Evolutionary conservation across 441 rosid genomes (phyloP).

Genomic region (Erodium texanum): DNA sequence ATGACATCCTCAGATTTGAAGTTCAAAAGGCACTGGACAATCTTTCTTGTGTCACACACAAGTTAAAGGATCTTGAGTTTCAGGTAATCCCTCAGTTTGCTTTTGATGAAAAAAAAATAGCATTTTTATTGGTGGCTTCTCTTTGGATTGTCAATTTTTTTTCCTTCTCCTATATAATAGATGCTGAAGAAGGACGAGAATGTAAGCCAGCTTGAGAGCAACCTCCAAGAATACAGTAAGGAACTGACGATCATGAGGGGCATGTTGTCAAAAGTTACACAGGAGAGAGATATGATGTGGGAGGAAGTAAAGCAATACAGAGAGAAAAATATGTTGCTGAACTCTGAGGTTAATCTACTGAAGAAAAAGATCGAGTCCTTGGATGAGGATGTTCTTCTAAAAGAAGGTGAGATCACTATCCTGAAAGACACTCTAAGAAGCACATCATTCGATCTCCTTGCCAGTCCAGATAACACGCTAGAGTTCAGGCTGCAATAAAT

Average conservation of each 20-base stretch:
- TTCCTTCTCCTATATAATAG: conserved; percentile 25
- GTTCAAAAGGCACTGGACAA: conserved; percentile 60
- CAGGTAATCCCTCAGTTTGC: conserved; percentile 41
- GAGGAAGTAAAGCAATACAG: conserved; percentile 60
- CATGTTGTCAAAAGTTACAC: conserved; percentile 54
- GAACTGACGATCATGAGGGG: conserved; percentile 42
- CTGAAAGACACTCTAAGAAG: conserved; percentile 59
- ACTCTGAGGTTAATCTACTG: conserved; percentile 49
- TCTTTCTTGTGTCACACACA: conserved; percentile 57
- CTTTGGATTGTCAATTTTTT: background rate
- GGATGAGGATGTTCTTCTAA: conserved; percentile 71
- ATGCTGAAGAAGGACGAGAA: conserved; percentile 70
- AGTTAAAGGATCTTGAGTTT: conserved; percentile 64
- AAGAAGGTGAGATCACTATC: conserved; percentile 92
- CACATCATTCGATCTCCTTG: conserved; percentile 52
- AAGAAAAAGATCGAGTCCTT: conserved; percentile 62
- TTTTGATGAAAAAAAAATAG: too few species aligned
- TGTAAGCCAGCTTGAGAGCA: conserved; percentile 35
- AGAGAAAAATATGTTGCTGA: conserved; percentile 78
- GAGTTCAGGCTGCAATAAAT: conserved; percentile 41
- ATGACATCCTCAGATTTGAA: conserved; percentile 65
- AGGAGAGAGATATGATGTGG: conserved; percentile 84
- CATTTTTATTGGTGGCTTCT: too few species aligned
- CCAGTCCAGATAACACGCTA: conserved; percentile 36
- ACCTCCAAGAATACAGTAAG: conserved; percentile 53